These are phyloP conservation scores for Colletotrichum zoysiae DNA, from an alignment of 2,329 filamentous ascomycete genomes.

Conservation along the genomic window DNA sequence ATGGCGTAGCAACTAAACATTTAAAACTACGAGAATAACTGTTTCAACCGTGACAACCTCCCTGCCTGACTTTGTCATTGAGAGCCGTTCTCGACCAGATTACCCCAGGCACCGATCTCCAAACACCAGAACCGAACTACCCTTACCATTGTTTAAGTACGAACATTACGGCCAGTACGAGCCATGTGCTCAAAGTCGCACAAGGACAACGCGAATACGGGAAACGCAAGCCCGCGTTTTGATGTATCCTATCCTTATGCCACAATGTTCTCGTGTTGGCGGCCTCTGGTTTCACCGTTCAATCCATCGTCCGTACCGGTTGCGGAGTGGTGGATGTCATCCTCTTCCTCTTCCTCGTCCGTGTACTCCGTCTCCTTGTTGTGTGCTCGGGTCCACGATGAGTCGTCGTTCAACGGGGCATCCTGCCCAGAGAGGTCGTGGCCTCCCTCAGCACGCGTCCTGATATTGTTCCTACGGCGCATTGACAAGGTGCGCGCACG, in stretches of 20 bases:
- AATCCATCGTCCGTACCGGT: constrained; percentile 65
- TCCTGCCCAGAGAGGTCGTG: constrained; percentile 89
- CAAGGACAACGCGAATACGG: not conserved
- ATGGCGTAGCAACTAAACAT: not conserved
- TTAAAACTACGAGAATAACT: constrained; percentile 28
- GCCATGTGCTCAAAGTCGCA: not conserved
- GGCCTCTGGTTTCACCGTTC: constrained; percentile 69
- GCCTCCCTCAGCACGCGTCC: constrained; percentile 72
- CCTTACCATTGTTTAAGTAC: not conserved
- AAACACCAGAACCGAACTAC: constrained; percentile 31
- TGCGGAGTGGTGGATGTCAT: constrained; percentile 63
- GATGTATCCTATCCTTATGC: constrained; percentile 50
- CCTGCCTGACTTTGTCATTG: constrained; percentile 9
- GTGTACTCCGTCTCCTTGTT: constrained; percentile 71
- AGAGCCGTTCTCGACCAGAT: constrained; percentile 27
- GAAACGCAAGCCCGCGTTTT: not conserved
- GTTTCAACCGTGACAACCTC: constrained; percentile 1
- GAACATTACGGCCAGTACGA: constrained; percentile 17
- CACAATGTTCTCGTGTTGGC: constrained; percentile 64
- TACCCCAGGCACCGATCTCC: constrained; percentile 23
- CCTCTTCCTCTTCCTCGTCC: constrained; percentile 75
- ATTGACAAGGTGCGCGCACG: constrained; percentile 90
- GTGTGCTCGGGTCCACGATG: constrained; percentile 85
- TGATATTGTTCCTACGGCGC: constrained; percentile 80
- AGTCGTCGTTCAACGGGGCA: constrained; percentile 79